Evolutionary conservation across 83 land plant species (phyloP), one percentile per base, ranked within the genome.

Genomic region (Diphasiastrum complanatum): DNA sequence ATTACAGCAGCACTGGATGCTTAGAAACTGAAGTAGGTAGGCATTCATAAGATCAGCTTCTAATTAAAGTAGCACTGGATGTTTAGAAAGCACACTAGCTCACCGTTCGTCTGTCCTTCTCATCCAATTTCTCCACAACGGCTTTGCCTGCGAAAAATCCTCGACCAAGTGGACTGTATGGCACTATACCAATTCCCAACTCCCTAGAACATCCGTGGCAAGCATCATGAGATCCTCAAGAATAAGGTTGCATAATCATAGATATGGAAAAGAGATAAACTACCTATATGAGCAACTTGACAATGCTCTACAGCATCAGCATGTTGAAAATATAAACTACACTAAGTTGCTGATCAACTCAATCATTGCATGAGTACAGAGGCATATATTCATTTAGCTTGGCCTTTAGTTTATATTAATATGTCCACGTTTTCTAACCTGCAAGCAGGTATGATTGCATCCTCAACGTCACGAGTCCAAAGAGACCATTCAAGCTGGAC

Each of bases 401-500:
- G n/a, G n/a, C n/a, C n/a, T n/a, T n/a, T n/a, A n/a, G n/a, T n/a
- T n/a, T n/a, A n/a, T n/a, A n/a, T n/a, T n/a, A n/a, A n/a, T n/a
- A n/a, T n/a, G n/a, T n/a, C n/a, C n/a, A n/a, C n/a, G n/a, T n/a
- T 10, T 5, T 25, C 20, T 43, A 18, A 83, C 87, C 91, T 75
- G 80, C 91, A 86, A 24, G 74, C 47, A 5, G 91, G 91, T 36
- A 86, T 55, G 22, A 86, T 73, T 12, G 79, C 81, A 28, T 74
- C 75, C 60, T 85, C 86, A 16, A 80, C 72, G 19, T 83, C 82
- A 30, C 82, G 72, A 33, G 77, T 64, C 86, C 86, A 83, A 31
- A 85, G 70, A 23, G 81, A 82, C 78, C 83, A 86, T 59, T 82
- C 84, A 35, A 83, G 60, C 75, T 85, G 84, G 10, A 83, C 20